Evolutionary conservation across 163 green algal genomes (phyloP), one percentile per base, ranked within the genome.

Genomic region (Chlamydomonas reinhardtii): DNA sequence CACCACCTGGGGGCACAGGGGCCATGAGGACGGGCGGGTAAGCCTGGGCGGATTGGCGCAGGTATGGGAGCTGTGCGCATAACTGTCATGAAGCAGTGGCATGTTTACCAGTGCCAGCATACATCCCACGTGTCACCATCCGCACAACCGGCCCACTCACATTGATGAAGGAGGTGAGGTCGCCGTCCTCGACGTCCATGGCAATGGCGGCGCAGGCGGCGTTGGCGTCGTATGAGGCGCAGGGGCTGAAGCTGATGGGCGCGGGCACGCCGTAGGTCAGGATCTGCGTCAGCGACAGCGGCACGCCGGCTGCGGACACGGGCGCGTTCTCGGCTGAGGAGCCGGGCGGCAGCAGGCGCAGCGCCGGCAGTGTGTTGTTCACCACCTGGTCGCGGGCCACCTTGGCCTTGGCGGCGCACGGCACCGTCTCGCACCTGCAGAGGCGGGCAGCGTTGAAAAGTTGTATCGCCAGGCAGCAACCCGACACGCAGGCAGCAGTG

Each of bases 181-280:
- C 82, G n/a, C 88, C 88, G 35, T 89, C 83, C 83, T 91, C 82
- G 22, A 61, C 48, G 31, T 91, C 88, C 34, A 34, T 84, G 9
- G 88, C 88, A 9, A 87, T 68, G 27, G 82, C 82, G 11, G 35
- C 81, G 37, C 81, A 87, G 4, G 81, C 81, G 9, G 56, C 29
- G 32, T 37, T 68, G 24, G 39, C 35, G 20, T 54, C 27, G 81
- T 22, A 66, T 0, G 70, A 73, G 32, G 70, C 24, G 81, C 81
- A 87, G 70, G 81, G 81, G 37, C 35, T 74, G 59, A 87, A 80
- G 70, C 35, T 68, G 56, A 81, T 73, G 70, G 81, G 81, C 61
- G 70, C 81, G 17, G 70, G 31, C 71, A 79, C 59, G 35, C 70
- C 81, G 68, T 68, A 78, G 29, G 56, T 74, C 11, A 87, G 70